Base-by-base conservation (phyloP, 2,329 filamentous ascomycete species). In the Diaporthe longicolla region DNA sequence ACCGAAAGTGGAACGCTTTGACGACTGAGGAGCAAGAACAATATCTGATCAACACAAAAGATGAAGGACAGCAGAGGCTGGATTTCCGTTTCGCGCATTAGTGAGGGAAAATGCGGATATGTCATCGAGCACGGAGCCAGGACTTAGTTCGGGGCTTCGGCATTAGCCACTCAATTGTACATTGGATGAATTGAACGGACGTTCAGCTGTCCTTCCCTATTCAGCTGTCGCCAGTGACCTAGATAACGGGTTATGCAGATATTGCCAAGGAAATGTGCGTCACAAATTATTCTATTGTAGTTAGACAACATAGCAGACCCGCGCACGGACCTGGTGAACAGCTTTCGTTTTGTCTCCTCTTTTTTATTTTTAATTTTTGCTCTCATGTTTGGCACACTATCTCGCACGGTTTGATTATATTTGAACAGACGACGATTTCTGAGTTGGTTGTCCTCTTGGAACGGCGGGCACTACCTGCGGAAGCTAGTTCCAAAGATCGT, bases 61-160 rank as follows among this genome's bases (percentile, higher is more conserved):
- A 90, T 73, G 83, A 89, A 78, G 89, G 89, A 0, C 85, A 85
- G 73, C 87, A 89, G 80, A 85, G 89, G 78, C 79, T 89, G 71
- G 88, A 90, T 76, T 90, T 90, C 77, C 79, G 86, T 24, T 90
- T 90, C 75, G 85, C 80, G 15, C 86, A 87, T 48, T 78, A 69
- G 72, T 1, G 19, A 35, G 11, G 8, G n/a, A 19, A 17, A 10
- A 19, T 8, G 43, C 15, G 4, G 1, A 9, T 45, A 21, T 6
- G 13, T n/a, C n/a, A 7, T 24, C 6, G 40, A 4, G 13, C n/a
- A 21, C 40, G 32, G 24, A 29, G 17, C 17, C 7, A 45, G 65
- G 19, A 40, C 7, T 5, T 24, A 21, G 15, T 29, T 40, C 35
- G 63, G 32, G 29, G 24, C 40, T 63, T 63, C 37, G 48, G 48